Evolutionary conservation across 768 basidiomycete genomes (phyloP).

Genomic region (Boletellus ananas): DNA sequence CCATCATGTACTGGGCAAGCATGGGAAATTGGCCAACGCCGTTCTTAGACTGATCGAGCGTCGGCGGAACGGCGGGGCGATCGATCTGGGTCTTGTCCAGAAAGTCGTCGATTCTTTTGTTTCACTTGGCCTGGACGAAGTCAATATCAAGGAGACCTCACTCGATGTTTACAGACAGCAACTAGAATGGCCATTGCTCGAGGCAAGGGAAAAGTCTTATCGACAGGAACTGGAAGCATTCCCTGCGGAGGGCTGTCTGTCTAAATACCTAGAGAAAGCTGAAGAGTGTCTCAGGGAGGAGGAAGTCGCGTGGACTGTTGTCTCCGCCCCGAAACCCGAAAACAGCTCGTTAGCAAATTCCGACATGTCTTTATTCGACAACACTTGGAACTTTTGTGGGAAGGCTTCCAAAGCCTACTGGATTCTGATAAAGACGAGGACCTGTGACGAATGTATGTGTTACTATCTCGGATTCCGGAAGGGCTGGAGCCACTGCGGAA

Average conservation of each 20-base stretch:
- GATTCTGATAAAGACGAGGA: constrained; percentile 96
- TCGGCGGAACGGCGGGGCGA: constrained; percentile 90
- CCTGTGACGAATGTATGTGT: constrained; percentile 88
- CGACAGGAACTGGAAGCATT: constrained; percentile 87
- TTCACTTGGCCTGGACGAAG: constrained; percentile 89
- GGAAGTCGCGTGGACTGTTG: constrained; percentile 91
- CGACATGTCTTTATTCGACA: constrained; percentile 89
- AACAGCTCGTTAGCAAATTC: constrained; percentile 75
- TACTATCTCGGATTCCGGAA: constrained; percentile 86
- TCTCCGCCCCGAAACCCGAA: constrained; percentile 84
- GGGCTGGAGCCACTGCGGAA: constrained; percentile 88
- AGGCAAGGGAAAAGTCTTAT: constrained; percentile 88
- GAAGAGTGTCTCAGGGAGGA: constrained; percentile 92
- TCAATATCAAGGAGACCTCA: constrained; percentile 86
- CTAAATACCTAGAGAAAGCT: constrained; percentile 93
- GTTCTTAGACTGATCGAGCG: constrained; percentile 87
- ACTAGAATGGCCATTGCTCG: constrained; percentile 86
- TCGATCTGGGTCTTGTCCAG: constrained; percentile 90
- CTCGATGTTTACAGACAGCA: constrained; percentile 91
- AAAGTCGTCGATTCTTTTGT: constrained; percentile 94
- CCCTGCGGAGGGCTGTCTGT: constrained; percentile 81
- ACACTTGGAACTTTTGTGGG: constrained; percentile 83
- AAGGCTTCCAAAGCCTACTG: constrained; percentile 84
- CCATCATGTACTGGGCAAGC: constrained; percentile 76
- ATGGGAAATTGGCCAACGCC: constrained; percentile 80